Base-by-base conservation (phyloP, 495 filamentous ascomycete species). In the Penicillium silybi region DNA sequence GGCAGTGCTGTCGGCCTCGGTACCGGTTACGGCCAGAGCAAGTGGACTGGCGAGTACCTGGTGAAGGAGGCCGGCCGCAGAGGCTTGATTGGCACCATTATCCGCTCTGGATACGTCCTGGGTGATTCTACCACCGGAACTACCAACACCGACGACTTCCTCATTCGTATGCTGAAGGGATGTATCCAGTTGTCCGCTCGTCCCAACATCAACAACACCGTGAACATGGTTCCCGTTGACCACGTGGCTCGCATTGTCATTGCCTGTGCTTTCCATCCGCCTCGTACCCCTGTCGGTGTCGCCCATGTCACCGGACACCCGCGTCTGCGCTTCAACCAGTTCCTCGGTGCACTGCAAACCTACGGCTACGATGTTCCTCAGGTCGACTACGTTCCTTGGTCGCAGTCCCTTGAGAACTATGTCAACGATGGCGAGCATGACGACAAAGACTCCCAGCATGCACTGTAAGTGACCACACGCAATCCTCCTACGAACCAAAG, bases 1-100 rank as follows among this genome's bases (percentile, higher is more conserved):
- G 85, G 88, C 13, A 85, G 80, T 52, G 67, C 79, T 9, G 79
- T 73, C 19, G 85, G 84, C 23, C 78, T 92, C 0, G 75, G 84
- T 61, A 95, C 88, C 0, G 93, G 92, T 6, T 98, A 98, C 61
- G 93, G 91, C 7, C 92, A 97, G 69, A 83, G 79, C 43, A 98
- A 98, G 74, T 90, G 87, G 86, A 85, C 83, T 19, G 73, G 80
- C 7, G 92, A 97, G 66, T 86, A 89, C 58, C 74, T 98, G 13
- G 81, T 92, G 42, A 77, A 86, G 16, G 89, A 87, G 62, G 92
- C 92, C 25, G 90, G 91, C 17, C 74, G 69, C 44, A 72, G 90
- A 50, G 93, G 93, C 25, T 76, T 98, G 10, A 72, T 69, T 13
- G 90, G 89, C 20, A 80, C 80, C 1, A 81, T 97, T 37, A 71